Evolutionary conservation across 805 yeast species (phyloP), one percentile per base, ranked within the genome.

Genomic region (Ogataea pilisensis): DNA sequence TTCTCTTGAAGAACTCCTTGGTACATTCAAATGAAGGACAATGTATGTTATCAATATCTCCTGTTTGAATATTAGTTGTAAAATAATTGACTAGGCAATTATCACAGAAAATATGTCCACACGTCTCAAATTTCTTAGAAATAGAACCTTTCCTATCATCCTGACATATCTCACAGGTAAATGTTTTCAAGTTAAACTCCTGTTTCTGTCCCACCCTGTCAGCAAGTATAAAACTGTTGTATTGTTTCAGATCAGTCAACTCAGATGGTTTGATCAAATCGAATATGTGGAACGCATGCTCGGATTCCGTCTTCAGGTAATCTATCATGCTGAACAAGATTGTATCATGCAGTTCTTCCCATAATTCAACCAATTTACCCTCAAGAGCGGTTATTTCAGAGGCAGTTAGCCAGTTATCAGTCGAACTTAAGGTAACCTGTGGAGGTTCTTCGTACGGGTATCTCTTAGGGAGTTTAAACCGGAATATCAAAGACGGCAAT

Each of bases 11-110:
- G 21, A 43, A 47, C 9, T 29, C 27, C 40, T 57, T 64, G 3
- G 75, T 69, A 41, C 78, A 73, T 29, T 66, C 69, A 48, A 71
- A 74, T 34, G 76, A 70, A 1, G 85, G 85, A 49, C 86, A 80
- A 53, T 78, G 79, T 2, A 80, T 61, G 34, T 63, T 70, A 14
- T 68, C 68, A 4, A 76, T 65, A 27, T 72, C 74, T 3, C 82
- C 85, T 4, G 68, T 54, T 7, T 51, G 51, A 11, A 80, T 77
- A 33, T 61, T 56, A 3, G 66, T 57, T 1, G 54, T 45, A 37
- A 70, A 72, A 44, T 72, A 78, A 5, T 66, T 69, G 11, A 38
- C 43, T 3, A 75, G 54, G 45, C 85, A 80, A 1, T 44, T 34
- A 33, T 55, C 58, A 49, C 85, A 79, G 42, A 77, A 71, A 0